phyloP scores from a whole-genome alignment of 352 stramenopile species.

The Phytophthora constricta region DNA sequence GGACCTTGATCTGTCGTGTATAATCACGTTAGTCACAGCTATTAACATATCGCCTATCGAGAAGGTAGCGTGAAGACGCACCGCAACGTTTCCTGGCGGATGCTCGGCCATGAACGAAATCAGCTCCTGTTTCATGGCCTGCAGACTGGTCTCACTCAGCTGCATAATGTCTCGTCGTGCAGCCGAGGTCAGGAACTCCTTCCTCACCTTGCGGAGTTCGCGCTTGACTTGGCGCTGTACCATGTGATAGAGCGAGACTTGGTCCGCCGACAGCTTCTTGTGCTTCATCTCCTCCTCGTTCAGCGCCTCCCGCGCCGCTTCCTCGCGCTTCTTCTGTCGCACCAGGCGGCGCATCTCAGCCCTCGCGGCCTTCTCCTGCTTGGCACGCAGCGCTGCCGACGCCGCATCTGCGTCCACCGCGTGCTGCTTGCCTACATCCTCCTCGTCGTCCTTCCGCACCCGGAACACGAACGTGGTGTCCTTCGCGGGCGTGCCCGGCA shows the following conservation, averaged over 20 bases:
- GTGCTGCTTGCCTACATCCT: conserved; percentile 30
- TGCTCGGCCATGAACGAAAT: conserved; percentile 63
- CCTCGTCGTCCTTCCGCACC: conserved; percentile 47
- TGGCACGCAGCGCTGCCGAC: conserved; percentile 48
- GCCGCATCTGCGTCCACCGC: conserved; percentile 50
- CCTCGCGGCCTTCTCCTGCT: conserved; percentile 58
- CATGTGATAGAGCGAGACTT: conserved; percentile 66
- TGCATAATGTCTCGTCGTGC: conserved; percentile 69
- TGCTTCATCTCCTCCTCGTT: conserved; percentile 51
- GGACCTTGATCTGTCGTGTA: conserved; percentile 41
- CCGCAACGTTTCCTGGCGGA: conserved; percentile 53
- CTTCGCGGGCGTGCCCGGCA: conserved; percentile 17
- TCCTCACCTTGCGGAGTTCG: conserved; percentile 71
- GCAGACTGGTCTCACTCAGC: conserved; percentile 69
- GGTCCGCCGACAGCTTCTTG: conserved; percentile 53
- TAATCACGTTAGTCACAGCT: conserved; percentile 3
- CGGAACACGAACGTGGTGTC: conserved; percentile 64
- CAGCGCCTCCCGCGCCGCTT: conserved; percentile 45
- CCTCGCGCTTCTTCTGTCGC: conserved; percentile 52
- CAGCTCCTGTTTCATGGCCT: conserved; percentile 70
- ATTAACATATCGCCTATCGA: not conserved
- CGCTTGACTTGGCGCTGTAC: conserved; percentile 64
- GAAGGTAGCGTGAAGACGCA: conserved; percentile 21
- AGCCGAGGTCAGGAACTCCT: conserved; percentile 67
- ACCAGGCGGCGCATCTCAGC: conserved; percentile 52